phyloP scores from a whole-genome alignment of 2,329 filamentous ascomycete species.

The Cercospora zeae-maydis region DNA sequence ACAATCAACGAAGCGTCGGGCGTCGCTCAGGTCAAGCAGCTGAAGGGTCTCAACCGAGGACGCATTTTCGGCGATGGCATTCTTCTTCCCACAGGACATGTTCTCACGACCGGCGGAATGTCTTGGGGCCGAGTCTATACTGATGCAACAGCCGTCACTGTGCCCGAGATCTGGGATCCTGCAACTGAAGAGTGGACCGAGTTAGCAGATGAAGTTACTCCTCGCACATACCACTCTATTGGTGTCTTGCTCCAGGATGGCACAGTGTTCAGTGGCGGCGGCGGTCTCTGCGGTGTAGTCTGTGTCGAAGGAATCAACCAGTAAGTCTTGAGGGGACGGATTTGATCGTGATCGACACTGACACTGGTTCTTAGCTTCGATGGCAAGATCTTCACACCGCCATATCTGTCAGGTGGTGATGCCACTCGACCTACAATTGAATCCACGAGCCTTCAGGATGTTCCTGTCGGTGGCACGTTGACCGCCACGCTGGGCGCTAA shows the following conservation, averaged over 20 bases:
- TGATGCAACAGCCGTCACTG: constrained; percentile 22
- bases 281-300: constrained; percentile 49
- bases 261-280: constrained; percentile 51
- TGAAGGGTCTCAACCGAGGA: constrained; percentile 31
- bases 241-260: constrained; percentile 51
- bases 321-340: neutral
- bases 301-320: constrained; percentile 3
- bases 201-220: constrained; percentile 33
- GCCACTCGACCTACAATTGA: neutral
- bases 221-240: constrained; percentile 51
- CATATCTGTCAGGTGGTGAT: constrained; percentile 51
- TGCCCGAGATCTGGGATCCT: constrained; percentile 26
- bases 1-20: constrained; percentile 40
- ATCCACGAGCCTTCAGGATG: constrained; percentile 16
- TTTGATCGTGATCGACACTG: neutral
- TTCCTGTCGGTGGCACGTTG: constrained; percentile 34
- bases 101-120: constrained; percentile 37
- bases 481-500: constrained; percentile 29
- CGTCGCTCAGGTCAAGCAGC: constrained; percentile 24
- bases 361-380: constrained; percentile 39
- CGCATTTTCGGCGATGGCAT: constrained; percentile 32
- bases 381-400: constrained; percentile 54
- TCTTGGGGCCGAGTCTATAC: constrained; percentile 23
- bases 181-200: constrained; percentile 19
- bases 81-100: constrained; percentile 37